Conservation (phyloP, 768 basidiomycete species). For the Russula vinacea region DNA sequence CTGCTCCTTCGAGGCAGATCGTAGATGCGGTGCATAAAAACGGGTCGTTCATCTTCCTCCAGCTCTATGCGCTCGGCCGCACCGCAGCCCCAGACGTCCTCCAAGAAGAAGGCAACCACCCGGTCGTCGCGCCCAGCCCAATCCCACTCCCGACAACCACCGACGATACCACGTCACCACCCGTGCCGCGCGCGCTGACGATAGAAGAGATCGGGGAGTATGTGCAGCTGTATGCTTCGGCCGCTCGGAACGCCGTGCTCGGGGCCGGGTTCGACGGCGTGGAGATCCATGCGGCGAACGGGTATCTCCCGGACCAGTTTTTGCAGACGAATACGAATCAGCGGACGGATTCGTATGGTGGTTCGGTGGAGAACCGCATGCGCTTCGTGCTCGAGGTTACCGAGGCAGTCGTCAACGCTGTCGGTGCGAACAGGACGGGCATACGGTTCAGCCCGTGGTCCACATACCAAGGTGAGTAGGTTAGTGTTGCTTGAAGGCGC, state of each 20-base stretch:
- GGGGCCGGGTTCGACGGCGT: slow-evolving; percentile 37
- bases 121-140: slow-evolving; percentile 1
- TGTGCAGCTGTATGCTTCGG: slow-evolving; percentile 35
- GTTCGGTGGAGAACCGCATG: slow-evolving; percentile 45
- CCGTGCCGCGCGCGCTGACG: slow-evolving; percentile 27
- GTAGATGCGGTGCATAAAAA: slow-evolving; percentile 37
- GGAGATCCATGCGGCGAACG: slow-evolving; percentile 36
- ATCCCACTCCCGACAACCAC: neutral
- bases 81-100: slow-evolving; percentile 15
- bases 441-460: slow-evolving; percentile 39
- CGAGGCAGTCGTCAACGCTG: slow-evolving; percentile 37
- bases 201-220: slow-evolving; percentile 33
- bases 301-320: slow-evolving; percentile 41
- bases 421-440: slow-evolving; percentile 39
- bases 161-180: too few relatives aligned
- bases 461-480: slow-evolving; percentile 4
- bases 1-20: slow-evolving; percentile 6
- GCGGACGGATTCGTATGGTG: slow-evolving; percentile 48
- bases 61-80: slow-evolving; percentile 43
- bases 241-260: slow-evolving; percentile 41
- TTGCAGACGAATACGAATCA: slow-evolving; percentile 39
- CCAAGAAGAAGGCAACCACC: slow-evolving; percentile 1
- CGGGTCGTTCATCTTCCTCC: slow-evolving; percentile 38
- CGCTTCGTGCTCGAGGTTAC: slow-evolving; percentile 42
- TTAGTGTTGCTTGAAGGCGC: too few relatives aligned